phyloP scores from a whole-genome alignment of 2,329 filamentous ascomycete species.

The Penicillium corylophilum region DNA sequence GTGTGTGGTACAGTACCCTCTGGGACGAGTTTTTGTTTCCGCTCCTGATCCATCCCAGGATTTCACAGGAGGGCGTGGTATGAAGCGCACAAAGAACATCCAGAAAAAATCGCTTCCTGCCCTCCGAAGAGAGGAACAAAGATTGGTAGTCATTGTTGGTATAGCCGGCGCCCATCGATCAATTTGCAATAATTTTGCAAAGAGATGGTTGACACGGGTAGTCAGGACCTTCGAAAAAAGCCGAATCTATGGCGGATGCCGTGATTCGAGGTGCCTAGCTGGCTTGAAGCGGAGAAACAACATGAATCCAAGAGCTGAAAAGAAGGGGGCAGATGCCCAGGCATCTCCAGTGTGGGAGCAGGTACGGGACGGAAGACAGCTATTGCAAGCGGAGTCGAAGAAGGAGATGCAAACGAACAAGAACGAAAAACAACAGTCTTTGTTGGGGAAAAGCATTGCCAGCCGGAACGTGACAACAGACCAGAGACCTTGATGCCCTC shows the following conservation, averaged over 20 bases:
- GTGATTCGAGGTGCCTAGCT: constrained; percentile 50
- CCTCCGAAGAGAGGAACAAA: constrained; percentile 38
- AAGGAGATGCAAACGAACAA: constrained; percentile 14
- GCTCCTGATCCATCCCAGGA: constrained; percentile 52
- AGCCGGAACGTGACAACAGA: constrained; percentile 41
- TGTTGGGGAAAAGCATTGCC: constrained; percentile 22
- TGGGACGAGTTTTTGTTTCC: constrained; percentile 94
- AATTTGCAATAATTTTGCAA: constrained; percentile 51
- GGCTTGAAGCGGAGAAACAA: constrained; percentile 15
- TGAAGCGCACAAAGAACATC: constrained; percentile 90
- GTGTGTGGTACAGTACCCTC: constrained; percentile 81
- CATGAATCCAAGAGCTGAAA: constrained; percentile 34
- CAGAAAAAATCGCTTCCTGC: constrained; percentile 77
- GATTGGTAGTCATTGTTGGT: constrained; percentile 25
- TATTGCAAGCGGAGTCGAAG: constrained; percentile 11
- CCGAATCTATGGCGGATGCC: constrained; percentile 54
- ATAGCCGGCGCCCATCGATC: constrained; percentile 59
- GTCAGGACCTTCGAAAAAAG: constrained; percentile 53
- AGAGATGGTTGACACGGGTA: constrained; percentile 68
- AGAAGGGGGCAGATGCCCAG: constrained; percentile 40
- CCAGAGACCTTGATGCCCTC: constrained; percentile 26
- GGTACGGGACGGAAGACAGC: constrained; percentile 47
- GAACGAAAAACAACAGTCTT: constrained; percentile 20
- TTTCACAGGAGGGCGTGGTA: constrained; percentile 61
- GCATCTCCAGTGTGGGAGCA: constrained; percentile 47